phyloP scores from a whole-genome alignment of 257 asterid species.

The Fraxinus pennsylvanica region DNA sequence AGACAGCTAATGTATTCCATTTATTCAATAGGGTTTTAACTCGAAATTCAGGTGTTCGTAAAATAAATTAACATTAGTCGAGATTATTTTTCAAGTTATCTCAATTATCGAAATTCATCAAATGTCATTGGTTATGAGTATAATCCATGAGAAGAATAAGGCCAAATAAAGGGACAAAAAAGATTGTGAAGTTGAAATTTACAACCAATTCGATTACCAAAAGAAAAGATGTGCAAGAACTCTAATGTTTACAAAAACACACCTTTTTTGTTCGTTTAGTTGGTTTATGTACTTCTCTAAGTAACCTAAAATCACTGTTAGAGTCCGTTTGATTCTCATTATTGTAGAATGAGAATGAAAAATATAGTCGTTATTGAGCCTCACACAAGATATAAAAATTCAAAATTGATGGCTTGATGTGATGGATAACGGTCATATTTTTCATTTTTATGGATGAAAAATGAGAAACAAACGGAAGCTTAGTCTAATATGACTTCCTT shows the following conservation, averaged over 20 bases:
- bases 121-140: not conserved
- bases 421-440: too few species aligned
- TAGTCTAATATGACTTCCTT: too few species aligned
- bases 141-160: not conserved
- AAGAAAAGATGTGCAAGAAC: constrained; percentile 4
- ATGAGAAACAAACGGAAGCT: too few species aligned
- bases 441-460: too few species aligned
- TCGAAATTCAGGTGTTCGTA: not conserved
- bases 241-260: not conserved
- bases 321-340: too few species aligned
- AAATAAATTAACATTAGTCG: too few species aligned
- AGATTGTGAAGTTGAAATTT: not conserved
- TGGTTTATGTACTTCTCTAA: not conserved
- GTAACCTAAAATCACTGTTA: not conserved
- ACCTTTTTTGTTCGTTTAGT: not conserved
- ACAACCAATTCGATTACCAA: not conserved
- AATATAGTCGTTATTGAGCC: too few species aligned
- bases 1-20: too few species aligned
- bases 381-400: too few species aligned
- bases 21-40: too few species aligned
- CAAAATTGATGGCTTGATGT: too few species aligned
- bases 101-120: not conserved
- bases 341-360: too few species aligned
- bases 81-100: not conserved
- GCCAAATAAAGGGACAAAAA: not conserved